Percentiles rank a stretch among this genome's conserved stretches.
Conservation (phyloP, 2,329 filamentous ascomycete species). For the Thermochaetoides dissita region DNA sequence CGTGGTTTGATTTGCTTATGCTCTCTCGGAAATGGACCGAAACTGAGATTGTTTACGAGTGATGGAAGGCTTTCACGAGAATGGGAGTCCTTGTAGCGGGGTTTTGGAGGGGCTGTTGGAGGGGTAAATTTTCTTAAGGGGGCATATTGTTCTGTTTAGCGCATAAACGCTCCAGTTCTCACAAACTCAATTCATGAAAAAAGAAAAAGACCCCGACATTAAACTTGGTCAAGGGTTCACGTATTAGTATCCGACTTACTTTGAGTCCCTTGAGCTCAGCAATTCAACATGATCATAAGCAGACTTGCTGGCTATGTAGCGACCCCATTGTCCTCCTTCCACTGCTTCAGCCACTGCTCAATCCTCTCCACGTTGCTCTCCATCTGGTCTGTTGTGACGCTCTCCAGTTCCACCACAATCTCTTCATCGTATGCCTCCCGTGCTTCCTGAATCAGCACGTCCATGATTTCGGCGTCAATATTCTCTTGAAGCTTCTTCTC, state of each 20-base stretch:
- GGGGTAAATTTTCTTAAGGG: not conserved
- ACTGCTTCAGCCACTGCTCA: slow-evolving; percentile 65
- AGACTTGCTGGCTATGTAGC: not conserved
- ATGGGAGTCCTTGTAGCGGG: too few relatives aligned
- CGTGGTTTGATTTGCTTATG: slow-evolving; percentile 4
- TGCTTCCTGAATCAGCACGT: slow-evolving; percentile 82
- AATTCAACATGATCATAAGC: not conserved
- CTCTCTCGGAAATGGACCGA: not conserved
- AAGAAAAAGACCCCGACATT: too few relatives aligned
- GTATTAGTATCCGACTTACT: not conserved
- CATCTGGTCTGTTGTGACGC: slow-evolving; percentile 70
- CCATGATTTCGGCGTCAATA: slow-evolving; percentile 93
- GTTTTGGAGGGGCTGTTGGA: slow-evolving; percentile 2
- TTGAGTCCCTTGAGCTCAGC: not conserved
- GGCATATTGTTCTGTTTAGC: too few relatives aligned
- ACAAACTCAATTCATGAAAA: too few relatives aligned
- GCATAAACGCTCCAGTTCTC: too few relatives aligned
- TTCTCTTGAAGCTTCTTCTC: slow-evolving; percentile 91
- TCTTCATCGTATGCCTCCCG: slow-evolving; percentile 72
- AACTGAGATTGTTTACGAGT: not conserved
- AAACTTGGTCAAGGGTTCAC: too few relatives aligned
- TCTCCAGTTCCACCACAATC: slow-evolving; percentile 77
- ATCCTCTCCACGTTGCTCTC: slow-evolving; percentile 79
- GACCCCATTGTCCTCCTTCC: slow-evolving; percentile 48
- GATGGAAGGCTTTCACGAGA: not conserved